Percentiles rank a stretch among this genome's conserved stretches.
Conservation (phyloP, 176 grass and related monocot species). For the Oryza australiensis region DNA sequence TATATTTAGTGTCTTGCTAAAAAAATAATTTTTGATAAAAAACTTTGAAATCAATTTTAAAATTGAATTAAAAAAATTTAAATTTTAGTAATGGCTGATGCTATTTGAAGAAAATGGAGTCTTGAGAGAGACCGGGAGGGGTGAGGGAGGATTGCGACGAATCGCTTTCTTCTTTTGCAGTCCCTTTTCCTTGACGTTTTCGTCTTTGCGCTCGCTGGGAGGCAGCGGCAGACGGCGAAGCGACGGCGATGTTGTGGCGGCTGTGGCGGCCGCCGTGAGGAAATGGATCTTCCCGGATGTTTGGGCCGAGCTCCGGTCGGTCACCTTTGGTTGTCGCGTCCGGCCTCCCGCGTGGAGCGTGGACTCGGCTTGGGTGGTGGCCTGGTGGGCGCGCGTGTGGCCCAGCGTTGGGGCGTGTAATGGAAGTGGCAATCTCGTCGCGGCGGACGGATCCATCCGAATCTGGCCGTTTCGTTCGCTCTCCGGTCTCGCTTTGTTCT, state of each 20-base stretch:
- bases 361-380: neutral
- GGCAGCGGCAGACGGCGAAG: slow-evolving; percentile 1
- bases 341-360: neutral
- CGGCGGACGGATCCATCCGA: neutral
- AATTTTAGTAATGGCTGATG: too few species aligned
- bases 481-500: neutral
- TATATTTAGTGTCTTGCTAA: too few species aligned
- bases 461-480: neutral
- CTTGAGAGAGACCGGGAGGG: neutral
- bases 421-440: neutral
- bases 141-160: neutral
- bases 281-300: neutral
- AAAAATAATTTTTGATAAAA: too few species aligned
- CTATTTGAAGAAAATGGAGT: too few species aligned
- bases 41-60: too few species aligned
- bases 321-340: neutral
- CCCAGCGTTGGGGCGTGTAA: neutral
- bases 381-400: neutral
- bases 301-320: neutral
- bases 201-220: slow-evolving; percentile 22
- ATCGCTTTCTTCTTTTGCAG: neutral
- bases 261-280: neutral
- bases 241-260: slow-evolving; percentile 8
- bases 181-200: neutral
- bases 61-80: too few species aligned